phyloP scores from a whole-genome alignment of 2,329 filamentous ascomycete genomes.

The Fusarium zealandicum region DNA sequence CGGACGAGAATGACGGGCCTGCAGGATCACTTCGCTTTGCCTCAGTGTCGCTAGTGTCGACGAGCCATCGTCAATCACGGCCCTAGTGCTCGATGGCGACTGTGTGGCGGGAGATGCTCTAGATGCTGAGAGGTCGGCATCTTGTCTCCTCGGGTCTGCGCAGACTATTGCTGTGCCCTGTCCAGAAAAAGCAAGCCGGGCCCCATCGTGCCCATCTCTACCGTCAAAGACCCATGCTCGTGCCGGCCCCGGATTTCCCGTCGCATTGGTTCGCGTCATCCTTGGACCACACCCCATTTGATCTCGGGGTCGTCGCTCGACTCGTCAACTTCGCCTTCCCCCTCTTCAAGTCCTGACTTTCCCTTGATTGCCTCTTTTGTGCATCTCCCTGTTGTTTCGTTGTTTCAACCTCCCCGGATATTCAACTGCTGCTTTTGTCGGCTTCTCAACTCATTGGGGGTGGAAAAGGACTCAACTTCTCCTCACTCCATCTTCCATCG shows the following conservation, averaged over 20 bases:
- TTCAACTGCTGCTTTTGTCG: too few species aligned
- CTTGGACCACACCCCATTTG: conserved; percentile 27
- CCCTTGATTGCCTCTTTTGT: conserved; percentile 3
- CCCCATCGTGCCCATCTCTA: conserved; percentile 8
- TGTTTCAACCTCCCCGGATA: conserved; percentile 4
- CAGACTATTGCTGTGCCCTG: conserved; percentile 9
- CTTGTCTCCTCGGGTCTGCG: neutral
- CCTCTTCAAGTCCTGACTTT: conserved; percentile 17
- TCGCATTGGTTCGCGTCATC: conserved; percentile 42
- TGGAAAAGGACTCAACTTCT: conserved; percentile 9
- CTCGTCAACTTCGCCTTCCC: conserved; percentile 20
- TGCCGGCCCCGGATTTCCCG: conserved; percentile 41
- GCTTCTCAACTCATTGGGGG: too few species aligned
- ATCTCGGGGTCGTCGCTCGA: conserved; percentile 11
- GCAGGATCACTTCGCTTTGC: conserved; percentile 14
- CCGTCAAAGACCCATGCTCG: conserved; percentile 5
- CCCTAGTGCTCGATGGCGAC: neutral
- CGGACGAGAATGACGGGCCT: conserved; percentile 22
- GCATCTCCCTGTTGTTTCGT: conserved; percentile 7
- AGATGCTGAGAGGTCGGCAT: neutral
- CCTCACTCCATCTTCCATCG: conserved; percentile 10
- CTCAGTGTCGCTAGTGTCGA: neutral
- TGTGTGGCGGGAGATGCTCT: neutral
- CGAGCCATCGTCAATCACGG: neutral
- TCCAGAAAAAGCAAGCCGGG: conserved; percentile 32